Conservation (phyloP, 345 rosid species). For the Dipteronia dyeriana region DNA sequence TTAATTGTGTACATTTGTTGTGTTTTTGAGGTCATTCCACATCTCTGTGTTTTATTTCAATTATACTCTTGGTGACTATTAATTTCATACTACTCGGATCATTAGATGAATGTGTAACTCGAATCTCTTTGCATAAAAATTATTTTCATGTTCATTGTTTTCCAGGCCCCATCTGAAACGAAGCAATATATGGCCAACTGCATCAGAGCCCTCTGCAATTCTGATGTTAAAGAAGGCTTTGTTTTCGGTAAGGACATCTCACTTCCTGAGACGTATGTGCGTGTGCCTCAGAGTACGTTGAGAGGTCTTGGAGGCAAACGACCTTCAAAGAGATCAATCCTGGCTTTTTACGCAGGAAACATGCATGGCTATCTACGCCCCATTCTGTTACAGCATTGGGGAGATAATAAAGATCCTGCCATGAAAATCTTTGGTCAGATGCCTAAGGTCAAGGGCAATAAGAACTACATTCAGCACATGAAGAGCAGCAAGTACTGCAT, state of each 20-base stretch:
- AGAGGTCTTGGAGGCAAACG: constrained; percentile 72
- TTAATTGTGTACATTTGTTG: background rate
- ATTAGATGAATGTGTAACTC: background rate
- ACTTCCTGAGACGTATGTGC: constrained; percentile 81
- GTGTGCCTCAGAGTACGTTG: constrained; percentile 52
- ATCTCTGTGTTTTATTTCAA: background rate
- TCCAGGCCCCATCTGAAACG: constrained; percentile 87
- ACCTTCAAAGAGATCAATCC: constrained; percentile 63
- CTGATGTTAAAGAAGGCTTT: constrained; percentile 84
- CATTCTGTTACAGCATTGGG: constrained; percentile 73
- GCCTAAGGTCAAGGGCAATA: constrained; percentile 62
- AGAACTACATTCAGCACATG: constrained; percentile 71
- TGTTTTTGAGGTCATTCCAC: background rate
- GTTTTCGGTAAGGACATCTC: constrained; percentile 87
- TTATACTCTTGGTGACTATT: background rate
- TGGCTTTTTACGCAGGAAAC: constrained; percentile 89
- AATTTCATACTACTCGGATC: background rate
- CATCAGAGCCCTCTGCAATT: constrained; percentile 89
- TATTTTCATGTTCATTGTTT: background rate
- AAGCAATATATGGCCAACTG: constrained; percentile 65
- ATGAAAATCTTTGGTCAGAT: constrained; percentile 71
- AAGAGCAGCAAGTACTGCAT: constrained; percentile 95
- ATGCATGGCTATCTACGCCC: constrained; percentile 95
- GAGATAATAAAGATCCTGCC: constrained; percentile 70
- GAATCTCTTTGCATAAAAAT: background rate